A percentile compares a stretch with the other conserved stretches of the same genome.
Evolutionary conservation across 805 yeast species (phyloP).

Genomic region (Ascoidea asiatica): DNA sequence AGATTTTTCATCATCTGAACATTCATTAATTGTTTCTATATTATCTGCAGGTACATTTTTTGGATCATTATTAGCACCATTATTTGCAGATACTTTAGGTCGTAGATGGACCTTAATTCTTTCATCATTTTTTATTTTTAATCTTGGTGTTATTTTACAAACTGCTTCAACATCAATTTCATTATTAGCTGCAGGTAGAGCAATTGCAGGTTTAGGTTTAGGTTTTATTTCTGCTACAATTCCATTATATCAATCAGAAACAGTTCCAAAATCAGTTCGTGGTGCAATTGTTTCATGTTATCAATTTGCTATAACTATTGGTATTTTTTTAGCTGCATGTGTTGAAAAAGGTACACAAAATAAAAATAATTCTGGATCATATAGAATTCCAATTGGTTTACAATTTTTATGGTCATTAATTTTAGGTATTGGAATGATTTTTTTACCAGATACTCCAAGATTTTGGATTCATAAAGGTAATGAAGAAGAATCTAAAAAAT

Average conservation of each 20-base stretch:
- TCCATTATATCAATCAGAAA: slow-evolving; percentile 68
- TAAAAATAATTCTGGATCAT: slow-evolving; percentile 40
- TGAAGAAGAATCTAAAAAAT: slow-evolving; percentile 40
- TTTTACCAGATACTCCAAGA: slow-evolving; percentile 71
- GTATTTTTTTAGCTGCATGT: slow-evolving; percentile 54
- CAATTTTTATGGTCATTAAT: slow-evolving; percentile 61
- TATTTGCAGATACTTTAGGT: slow-evolving; percentile 39
- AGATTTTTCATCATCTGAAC: slow-evolving; percentile 30
- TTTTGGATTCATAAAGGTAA: slow-evolving; percentile 45
- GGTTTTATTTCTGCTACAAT: slow-evolving; percentile 62
- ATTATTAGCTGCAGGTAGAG: slow-evolving; percentile 53
- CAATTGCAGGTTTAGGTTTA: slow-evolving; percentile 58
- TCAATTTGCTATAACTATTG: slow-evolving; percentile 64
- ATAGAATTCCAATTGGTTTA: slow-evolving; percentile 61
- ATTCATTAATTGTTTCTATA: slow-evolving; percentile 58
- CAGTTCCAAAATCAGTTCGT: slow-evolving; percentile 65
- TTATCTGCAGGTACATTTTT: slow-evolving; percentile 58
- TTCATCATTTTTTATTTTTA: slow-evolving; percentile 31
- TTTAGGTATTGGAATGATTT: slow-evolving; percentile 45
- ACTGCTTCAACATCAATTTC: slow-evolving; percentile 30
- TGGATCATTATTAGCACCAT: slow-evolving; percentile 54
- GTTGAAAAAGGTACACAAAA: slow-evolving; percentile 55
- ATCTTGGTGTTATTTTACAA: slow-evolving; percentile 40
- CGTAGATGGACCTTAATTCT: slow-evolving; percentile 35
- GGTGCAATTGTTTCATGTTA: slow-evolving; percentile 67